phyloP scores from a whole-genome alignment of 805 yeast genomes.

The Nadsonia fulvescens region DNA sequence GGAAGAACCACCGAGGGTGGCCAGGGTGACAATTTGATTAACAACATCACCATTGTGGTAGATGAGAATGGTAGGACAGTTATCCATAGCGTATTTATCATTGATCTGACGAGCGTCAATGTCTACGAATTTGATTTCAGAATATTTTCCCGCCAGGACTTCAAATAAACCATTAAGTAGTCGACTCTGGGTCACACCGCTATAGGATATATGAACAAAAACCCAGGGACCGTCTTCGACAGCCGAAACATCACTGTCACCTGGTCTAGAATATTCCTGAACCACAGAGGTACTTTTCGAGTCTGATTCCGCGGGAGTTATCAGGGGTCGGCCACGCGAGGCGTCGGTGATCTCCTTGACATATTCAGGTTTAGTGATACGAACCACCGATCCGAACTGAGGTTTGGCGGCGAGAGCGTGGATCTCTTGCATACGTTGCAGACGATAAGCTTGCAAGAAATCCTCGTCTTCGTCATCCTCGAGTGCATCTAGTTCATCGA shows the following conservation, averaged over 20 bases:
- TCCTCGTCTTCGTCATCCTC: constrained; percentile 76
- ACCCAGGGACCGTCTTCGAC: constrained; percentile 38
- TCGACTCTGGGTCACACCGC: constrained; percentile 48
- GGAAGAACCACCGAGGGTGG: constrained; percentile 70
- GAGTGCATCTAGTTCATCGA: constrained; percentile 70
- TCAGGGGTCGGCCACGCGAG: too few species aligned
- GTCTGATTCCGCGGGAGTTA: too few species aligned
- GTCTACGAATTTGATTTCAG: constrained; percentile 79
- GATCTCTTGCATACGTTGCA: constrained; percentile 61
- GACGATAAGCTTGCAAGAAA: constrained; percentile 59
- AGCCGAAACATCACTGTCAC: too few species aligned
- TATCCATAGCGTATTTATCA: constrained; percentile 76
- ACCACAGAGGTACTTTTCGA: too few species aligned
- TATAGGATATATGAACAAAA: constrained; percentile 57
- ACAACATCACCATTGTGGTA: constrained; percentile 64
- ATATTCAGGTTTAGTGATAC: constrained; percentile 77
- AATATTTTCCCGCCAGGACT: constrained; percentile 45
- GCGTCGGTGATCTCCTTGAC: constrained; percentile 71
- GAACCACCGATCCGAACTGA: constrained; percentile 58
- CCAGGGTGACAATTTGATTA: constrained; percentile 65
- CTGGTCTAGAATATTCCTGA: too few species aligned
- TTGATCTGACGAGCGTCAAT: constrained; percentile 83
- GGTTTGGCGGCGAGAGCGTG: constrained; percentile 35
- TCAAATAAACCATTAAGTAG: constrained; percentile 41
- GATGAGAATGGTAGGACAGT: constrained; percentile 79